These are phyloP conservation scores for Rosa chinensis DNA, from an alignment of 306 rosid genomes.

Conservation along the genomic window DNA sequence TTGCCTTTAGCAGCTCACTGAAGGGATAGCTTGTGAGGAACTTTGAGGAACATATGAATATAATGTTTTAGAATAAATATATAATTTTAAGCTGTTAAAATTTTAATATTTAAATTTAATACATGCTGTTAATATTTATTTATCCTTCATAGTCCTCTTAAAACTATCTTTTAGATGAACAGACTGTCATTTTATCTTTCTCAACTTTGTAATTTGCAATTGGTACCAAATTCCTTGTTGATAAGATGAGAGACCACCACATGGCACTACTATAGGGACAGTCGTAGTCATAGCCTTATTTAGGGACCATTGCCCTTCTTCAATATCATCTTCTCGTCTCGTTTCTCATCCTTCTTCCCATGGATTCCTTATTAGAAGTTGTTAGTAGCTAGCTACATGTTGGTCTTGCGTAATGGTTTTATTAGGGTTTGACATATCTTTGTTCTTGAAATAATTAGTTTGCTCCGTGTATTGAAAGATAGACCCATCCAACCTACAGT, in stretches of 20 bases:
- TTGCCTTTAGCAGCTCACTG: no score
- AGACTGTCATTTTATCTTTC: neutral
- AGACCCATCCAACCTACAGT: neutral
- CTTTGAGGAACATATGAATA: no score
- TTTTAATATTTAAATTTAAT: no score
- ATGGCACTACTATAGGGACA: conserved; percentile 30
- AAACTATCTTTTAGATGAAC: no score
- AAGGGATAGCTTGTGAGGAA: no score
- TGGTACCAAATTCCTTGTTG: conserved; percentile 30
- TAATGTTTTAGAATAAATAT: no score
- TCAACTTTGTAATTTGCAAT: neutral
- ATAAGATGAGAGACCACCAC: conserved; percentile 36
- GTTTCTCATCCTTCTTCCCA: conserved; percentile 7
- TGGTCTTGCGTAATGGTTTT: neutral
- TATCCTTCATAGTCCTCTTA: no score
- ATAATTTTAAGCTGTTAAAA: no score
- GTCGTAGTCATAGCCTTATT: conserved; percentile 10
- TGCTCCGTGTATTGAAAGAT: neutral
- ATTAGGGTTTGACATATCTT: conserved; percentile 1
- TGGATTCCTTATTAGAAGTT: conserved; percentile 1
- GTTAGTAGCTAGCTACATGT: neutral
- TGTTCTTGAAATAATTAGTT: neutral
- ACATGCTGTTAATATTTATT: no score
- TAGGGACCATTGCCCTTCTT: conserved; percentile 51
- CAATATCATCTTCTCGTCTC: conserved; percentile 15